phyloP scores from a whole-genome alignment of 2,329 filamentous ascomycete genomes.

The Verticillium klebahnii region DNA sequence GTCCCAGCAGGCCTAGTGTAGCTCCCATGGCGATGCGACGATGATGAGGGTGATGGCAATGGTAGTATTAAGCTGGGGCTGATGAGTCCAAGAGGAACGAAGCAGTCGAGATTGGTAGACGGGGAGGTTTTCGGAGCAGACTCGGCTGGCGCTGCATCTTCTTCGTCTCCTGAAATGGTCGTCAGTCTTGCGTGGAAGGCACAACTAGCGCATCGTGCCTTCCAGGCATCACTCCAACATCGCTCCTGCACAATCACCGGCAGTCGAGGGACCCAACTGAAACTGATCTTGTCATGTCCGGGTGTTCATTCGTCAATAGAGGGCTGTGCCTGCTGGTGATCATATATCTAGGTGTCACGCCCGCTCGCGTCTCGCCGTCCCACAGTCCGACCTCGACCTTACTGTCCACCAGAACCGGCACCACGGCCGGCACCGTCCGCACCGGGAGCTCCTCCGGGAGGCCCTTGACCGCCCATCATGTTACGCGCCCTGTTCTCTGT shows the following conservation, averaged over 20 bases:
- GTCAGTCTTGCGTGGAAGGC: too few relatives aligned
- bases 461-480: conserved; percentile 38
- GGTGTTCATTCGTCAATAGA: background rate
- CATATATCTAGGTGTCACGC: background rate
- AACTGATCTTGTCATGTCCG: background rate
- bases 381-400: background rate
- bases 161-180: background rate
- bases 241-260: background rate
- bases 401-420: conserved; percentile 15
- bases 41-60: background rate
- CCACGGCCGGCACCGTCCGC: conserved; percentile 20
- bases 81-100: background rate
- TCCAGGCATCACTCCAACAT: background rate
- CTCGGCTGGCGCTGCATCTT: too few relatives aligned
- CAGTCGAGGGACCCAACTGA: background rate
- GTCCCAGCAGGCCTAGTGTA: background rate
- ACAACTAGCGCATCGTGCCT: too few relatives aligned
- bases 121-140: background rate
- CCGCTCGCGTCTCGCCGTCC: background rate
- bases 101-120: background rate
- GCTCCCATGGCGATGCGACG: background rate
- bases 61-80: background rate
- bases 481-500: conserved; percentile 32
- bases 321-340: background rate
- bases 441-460: conserved; percentile 16